Base-by-base conservation (phyloP, 2,329 filamentous ascomycete genomes). In the Aspergillus sclerotialis region DNA sequence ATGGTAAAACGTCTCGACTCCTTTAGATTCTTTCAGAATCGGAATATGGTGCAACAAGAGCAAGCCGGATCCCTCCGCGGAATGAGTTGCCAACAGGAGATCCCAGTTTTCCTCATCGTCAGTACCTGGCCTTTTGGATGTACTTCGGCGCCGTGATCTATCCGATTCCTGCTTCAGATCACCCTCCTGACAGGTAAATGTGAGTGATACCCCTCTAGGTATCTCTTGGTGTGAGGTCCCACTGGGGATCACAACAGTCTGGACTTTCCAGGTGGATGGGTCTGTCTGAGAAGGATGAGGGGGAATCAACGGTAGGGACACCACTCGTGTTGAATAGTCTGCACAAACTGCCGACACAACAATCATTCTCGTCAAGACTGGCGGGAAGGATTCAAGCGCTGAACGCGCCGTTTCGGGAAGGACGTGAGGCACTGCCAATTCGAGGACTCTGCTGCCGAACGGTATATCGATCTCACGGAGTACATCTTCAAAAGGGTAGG, bases 301-400 rank as follows among this genome's bases (percentile, higher is more conserved):
- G 30, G 75, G 74, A 9, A 53, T 52, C 15, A 80, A 58, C 4
- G 76, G 75, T 12, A 78, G 47, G 4, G 68, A 68, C 14, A 80
- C 60, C 30, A 80, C 46, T 18, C 70, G 66, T 8, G 76, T 62
- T n/a, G 67, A 72, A 10, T 67, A 69, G 49, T 81, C 76, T 11
- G 70, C 66, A 43, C 75, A 80, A 11, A 70, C 65, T 4, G 70
- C 69, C 1, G 69, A 64, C 24, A 80, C 60, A 15, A 77, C 61
- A 11, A 80, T 68, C 35, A 63, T 68, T 24, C 63, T 60, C 27
- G 62, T 64, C 36, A 76, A 61, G 21, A 74, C 59, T 17, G 60
- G 55, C 7, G 70, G 72, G 19, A 65, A 63, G 6, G 61, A 58
- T 37, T 69, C 62, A 9, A 59, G 53, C 5, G 57, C 48, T 12